phyloP scores from a whole-genome alignment of 2,329 filamentous ascomycete species.

The Cyphellophora europaea region DNA sequence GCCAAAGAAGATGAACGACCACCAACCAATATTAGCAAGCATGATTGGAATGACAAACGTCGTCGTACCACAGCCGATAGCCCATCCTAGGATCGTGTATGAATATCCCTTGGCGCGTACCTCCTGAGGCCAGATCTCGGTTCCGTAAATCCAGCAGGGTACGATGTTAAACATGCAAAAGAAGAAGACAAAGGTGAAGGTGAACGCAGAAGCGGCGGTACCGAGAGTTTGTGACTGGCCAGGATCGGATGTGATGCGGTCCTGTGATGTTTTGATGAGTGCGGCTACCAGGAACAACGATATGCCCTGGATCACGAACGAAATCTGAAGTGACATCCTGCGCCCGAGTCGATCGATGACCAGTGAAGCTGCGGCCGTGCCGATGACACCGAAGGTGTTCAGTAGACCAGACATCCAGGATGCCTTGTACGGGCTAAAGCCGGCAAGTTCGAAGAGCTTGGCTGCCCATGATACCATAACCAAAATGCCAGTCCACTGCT shows the following conservation, averaged over 20 bases:
- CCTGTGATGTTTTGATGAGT: conserved; percentile 17
- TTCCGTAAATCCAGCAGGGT: conserved; percentile 44
- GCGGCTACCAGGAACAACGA: conserved; percentile 17
- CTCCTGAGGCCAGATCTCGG: conserved; percentile 42
- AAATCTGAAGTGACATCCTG: conserved; percentile 12
- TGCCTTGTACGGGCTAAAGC: conserved; percentile 18
- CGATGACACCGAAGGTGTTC: conserved; percentile 20
- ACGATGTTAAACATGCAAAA: conserved; percentile 56
- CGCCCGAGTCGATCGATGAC: conserved; percentile 20
- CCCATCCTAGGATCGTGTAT: conserved; percentile 42
- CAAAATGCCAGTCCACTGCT: conserved; percentile 36
- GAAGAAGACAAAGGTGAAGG: conserved; percentile 55
- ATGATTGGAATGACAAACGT: conserved; percentile 31
- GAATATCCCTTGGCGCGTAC: conserved; percentile 45
- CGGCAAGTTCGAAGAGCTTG: conserved; percentile 16
- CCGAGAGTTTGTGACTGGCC: conserved; percentile 12
- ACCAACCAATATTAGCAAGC: conserved; percentile 29
- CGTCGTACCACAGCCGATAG: conserved; percentile 31
- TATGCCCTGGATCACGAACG: conserved; percentile 17
- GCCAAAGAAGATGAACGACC: conserved; percentile 36
- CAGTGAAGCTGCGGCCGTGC: conserved; percentile 18
- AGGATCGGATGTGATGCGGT: conserved; percentile 9
- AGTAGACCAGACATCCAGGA: conserved; percentile 18
- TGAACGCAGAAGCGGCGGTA: conserved; percentile 15
- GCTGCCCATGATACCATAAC: conserved; percentile 30